Conservation (phyloP, 371 early-diverging fungal genomes). For the Smittium culicis region DNA sequence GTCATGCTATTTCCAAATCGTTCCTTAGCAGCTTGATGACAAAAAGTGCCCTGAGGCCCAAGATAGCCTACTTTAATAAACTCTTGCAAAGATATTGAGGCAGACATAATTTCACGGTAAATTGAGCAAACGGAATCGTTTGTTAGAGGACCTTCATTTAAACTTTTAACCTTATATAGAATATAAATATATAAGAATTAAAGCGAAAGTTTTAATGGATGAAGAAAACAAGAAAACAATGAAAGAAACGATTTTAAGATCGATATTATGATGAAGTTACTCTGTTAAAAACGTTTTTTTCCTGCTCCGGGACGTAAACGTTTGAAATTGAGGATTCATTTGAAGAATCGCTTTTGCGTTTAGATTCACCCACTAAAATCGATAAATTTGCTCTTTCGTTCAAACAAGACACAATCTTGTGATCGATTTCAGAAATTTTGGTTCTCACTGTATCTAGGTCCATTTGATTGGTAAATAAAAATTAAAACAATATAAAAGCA, state of each 20-base stretch:
- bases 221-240: too few species aligned
- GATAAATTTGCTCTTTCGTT: conserved; percentile 1
- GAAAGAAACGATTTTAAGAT: too few species aligned
- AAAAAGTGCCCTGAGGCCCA: conserved; percentile 85
- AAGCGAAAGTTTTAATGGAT: too few species aligned
- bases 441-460: neutral
- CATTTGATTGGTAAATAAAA: too few species aligned
- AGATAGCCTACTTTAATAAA: conserved; percentile 54
- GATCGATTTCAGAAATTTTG: neutral
- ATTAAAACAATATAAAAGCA: too few species aligned
- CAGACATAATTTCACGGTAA: conserved; percentile 85
- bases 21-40: conserved; percentile 76
- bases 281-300: conserved; percentile 34
- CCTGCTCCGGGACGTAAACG: conserved; percentile 38
- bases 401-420: conserved; percentile 8
- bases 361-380: conserved; percentile 19
- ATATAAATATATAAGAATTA: neutral
- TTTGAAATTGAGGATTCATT: conserved; percentile 11
- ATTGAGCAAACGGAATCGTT: conserved; percentile 63
- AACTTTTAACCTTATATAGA: conserved; percentile 33
- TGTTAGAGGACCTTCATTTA: conserved; percentile 70
- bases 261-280: too few species aligned
- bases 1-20: conserved; percentile 50
- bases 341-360: neutral
- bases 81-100: conserved; percentile 60